Evolutionary conservation across 2,329 filamentous ascomycete genomes (phyloP).

Genomic region (Verticillium dahliae): DNA sequence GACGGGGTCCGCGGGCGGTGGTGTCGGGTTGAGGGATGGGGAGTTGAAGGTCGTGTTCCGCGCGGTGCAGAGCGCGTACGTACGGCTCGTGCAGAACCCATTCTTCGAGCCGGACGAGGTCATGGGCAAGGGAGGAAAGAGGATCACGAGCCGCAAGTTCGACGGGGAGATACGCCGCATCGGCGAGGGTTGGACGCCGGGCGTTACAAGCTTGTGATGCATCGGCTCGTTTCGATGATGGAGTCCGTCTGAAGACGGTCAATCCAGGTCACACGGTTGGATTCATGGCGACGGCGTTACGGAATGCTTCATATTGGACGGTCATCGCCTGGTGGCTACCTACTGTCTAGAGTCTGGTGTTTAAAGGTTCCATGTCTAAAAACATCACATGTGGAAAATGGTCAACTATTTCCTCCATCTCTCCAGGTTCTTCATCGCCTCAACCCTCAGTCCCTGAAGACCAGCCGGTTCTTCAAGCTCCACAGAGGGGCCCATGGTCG

Average conservation of each 20-base stretch:
- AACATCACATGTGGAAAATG: background rate
- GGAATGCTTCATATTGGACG: background rate
- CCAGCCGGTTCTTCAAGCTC: slow-evolving; percentile 30
- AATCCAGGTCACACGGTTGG: slow-evolving; percentile 4
- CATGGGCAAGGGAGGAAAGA: slow-evolving; percentile 48
- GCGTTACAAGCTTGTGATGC: slow-evolving; percentile 52
- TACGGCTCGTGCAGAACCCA: slow-evolving; percentile 82
- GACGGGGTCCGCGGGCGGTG: slow-evolving; percentile 25
- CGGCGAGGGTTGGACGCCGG: slow-evolving; percentile 77
- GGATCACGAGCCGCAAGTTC: slow-evolving; percentile 79
- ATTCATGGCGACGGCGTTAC: slow-evolving; percentile 5
- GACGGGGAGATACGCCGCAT: slow-evolving; percentile 77
- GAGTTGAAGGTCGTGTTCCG: slow-evolving; percentile 87
- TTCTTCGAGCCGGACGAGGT: slow-evolving; percentile 86
- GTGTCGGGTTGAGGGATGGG: slow-evolving; percentile 70
- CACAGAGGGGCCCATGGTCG: slow-evolving; percentile 9
- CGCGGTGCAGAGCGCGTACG: slow-evolving; percentile 88
- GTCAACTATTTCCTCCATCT: background rate
- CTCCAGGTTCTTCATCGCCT: slow-evolving; percentile 21
- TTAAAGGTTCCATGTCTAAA: background rate
- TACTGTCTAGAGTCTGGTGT: background rate
- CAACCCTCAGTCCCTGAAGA: slow-evolving; percentile 29
- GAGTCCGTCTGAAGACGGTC: slow-evolving; percentile 1
- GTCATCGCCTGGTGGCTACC: background rate
- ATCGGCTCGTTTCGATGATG: background rate